phyloP scores from a whole-genome alignment of 305 asterid species.

The Fraxinus baroniana region DNA sequence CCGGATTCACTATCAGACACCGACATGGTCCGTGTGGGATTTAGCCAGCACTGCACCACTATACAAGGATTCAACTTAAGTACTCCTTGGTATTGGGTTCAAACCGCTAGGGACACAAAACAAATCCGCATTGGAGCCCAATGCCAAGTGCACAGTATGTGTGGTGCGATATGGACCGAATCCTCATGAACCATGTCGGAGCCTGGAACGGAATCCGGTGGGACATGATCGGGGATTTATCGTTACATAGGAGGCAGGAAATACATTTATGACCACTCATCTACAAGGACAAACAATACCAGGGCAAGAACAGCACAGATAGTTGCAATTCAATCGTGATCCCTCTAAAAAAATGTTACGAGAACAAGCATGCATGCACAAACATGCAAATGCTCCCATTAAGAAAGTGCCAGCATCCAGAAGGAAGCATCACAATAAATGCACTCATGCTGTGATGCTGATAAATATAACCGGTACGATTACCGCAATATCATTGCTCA shows the following conservation, averaged over 20 bases:
- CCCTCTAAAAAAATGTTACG: conserved; percentile 8
- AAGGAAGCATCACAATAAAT: neutral
- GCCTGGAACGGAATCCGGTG: neutral
- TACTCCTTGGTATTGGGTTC: neutral
- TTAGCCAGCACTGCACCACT: neutral
- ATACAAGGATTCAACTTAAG: neutral
- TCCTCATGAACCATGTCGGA: neutral
- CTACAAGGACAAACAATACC: neutral
- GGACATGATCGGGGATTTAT: neutral
- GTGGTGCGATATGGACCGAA: neutral
- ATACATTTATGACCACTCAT: neutral
- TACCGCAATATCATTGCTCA: conserved; percentile 28
- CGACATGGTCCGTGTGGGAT: neutral
- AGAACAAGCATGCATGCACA: neutral
- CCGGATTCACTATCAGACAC: too few species aligned
- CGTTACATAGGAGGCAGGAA: neutral
- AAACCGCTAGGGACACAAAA: neutral
- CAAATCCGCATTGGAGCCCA: neutral
- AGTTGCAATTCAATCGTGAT: neutral
- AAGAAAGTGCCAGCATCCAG: neutral
- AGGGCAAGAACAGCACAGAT: neutral
- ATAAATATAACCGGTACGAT: neutral
- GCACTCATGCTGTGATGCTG: neutral
- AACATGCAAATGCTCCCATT: neutral
- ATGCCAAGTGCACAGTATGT: neutral